Percentiles rank a stretch among this genome's conserved stretches.
Evolutionary conservation across 2,329 filamentous ascomycete species (phyloP).

Genomic region (Claviceps spartinae): DNA sequence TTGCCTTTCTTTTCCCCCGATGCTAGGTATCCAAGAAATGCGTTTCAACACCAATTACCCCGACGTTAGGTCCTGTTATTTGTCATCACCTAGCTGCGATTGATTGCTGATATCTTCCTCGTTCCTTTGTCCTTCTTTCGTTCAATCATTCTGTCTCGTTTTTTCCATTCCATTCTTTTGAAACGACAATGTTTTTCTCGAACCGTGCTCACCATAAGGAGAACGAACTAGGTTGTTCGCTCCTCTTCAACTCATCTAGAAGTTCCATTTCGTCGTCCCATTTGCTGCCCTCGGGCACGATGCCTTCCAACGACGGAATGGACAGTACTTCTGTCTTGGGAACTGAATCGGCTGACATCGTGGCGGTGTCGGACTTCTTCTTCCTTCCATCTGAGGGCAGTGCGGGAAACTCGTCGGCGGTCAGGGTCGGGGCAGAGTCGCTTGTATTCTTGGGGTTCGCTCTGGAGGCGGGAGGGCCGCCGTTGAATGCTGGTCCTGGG

Average conservation of each 20-base stretch:
- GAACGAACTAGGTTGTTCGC: background rate
- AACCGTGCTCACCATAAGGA: background rate
- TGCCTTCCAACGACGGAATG: conserved; percentile 10
- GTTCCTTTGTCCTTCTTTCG: background rate
- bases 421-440: conserved; percentile 11
- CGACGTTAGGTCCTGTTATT: background rate
- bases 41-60: background rate
- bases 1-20: background rate
- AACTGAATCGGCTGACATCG: conserved; percentile 2
- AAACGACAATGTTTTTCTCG: background rate
- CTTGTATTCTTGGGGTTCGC: conserved; percentile 6
- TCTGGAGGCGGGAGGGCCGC: conserved; percentile 7
- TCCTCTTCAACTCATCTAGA: conserved; percentile 24
- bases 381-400: conserved; percentile 16
- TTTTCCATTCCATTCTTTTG: background rate
- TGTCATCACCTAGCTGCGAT: background rate
- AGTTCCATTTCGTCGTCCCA: conserved; percentile 49
- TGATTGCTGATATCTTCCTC: background rate
- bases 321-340: background rate
- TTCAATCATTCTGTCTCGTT: background rate
- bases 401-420: conserved; percentile 23
- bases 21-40: background rate
- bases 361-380: conserved; percentile 10
- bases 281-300: conserved; percentile 23
- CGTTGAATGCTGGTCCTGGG: conserved; percentile 8